These are phyloP conservation scores for Euryodendron excelsum DNA, from an alignment of 148 eudicot genomes.

Conservation along the genomic window DNA sequence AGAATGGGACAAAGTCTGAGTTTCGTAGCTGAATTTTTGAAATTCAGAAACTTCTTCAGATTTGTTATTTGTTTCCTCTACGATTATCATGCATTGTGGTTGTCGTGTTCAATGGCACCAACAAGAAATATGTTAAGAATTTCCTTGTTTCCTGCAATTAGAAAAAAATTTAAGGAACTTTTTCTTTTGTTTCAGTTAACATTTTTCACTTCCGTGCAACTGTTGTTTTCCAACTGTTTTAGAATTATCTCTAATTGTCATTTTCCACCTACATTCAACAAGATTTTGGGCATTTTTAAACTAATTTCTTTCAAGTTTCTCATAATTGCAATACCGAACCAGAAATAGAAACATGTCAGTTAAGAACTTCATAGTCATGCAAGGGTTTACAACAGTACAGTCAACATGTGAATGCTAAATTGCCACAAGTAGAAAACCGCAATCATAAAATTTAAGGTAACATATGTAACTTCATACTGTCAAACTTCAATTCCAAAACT, in stretches of 20 bases:
- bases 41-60: neutral
- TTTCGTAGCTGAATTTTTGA: neutral
- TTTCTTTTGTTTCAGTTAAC: neutral
- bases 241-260: neutral
- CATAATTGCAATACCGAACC: neutral
- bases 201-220: neutral
- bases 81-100: neutral
- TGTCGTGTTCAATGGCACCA: neutral
- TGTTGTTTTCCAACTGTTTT: neutral
- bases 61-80: too few relatives aligned
- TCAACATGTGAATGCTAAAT: neutral
- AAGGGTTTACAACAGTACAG: neutral
- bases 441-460: neutral
- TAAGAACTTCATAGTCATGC: neutral
- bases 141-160: neutral
- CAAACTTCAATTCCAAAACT: slow-evolving; percentile 5
- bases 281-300: too few relatives aligned
- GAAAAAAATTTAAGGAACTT: neutral
- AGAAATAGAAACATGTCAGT: neutral
- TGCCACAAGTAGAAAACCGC: neutral
- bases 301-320: too few relatives aligned
- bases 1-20: neutral
- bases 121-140: neutral
- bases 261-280: neutral
- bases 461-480: neutral